Evolutionary conservation across 2,329 filamentous ascomycete genomes (phyloP).

Genomic region (Sporothrix dimorphospora): DNA sequence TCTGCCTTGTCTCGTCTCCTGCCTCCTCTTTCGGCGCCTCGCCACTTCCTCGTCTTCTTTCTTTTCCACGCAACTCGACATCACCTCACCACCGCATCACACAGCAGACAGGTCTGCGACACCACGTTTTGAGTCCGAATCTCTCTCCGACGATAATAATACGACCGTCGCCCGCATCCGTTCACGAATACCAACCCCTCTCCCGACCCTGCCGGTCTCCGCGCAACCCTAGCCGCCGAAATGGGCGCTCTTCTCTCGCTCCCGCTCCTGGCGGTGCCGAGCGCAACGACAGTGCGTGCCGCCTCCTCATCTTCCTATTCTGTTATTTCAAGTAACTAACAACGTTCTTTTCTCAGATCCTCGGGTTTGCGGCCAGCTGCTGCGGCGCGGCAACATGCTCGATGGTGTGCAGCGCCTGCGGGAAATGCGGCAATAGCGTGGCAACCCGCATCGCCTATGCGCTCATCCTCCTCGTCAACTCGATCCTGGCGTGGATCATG

Average conservation of each 20-base stretch:
- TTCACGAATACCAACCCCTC: neutral
- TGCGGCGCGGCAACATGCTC: slow-evolving; percentile 97
- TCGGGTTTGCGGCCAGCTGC: slow-evolving; percentile 70
- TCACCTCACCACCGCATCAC: neutral
- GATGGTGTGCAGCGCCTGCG: slow-evolving; percentile 91
- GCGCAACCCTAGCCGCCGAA: slow-evolving; percentile 30
- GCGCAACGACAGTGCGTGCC: slow-evolving; percentile 75
- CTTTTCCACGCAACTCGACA: neutral
- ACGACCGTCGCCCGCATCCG: neutral
- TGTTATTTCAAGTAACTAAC: neutral
- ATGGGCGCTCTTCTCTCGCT: slow-evolving; percentile 95
- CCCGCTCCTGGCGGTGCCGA: slow-evolving; percentile 85
- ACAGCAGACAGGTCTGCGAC: neutral
- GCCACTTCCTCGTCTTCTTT: neutral
- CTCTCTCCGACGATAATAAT: neutral
- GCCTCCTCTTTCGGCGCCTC: slow-evolving; percentile 10
- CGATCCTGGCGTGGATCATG: slow-evolving; percentile 97
- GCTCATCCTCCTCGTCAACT: slow-evolving; percentile 92
- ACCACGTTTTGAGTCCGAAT: neutral
- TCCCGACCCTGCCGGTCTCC: neutral
- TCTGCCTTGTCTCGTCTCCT: slow-evolving; percentile 11
- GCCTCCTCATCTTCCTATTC: neutral
- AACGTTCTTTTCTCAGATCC: slow-evolving; percentile 9
- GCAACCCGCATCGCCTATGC: slow-evolving; percentile 96
- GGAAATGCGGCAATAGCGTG: slow-evolving; percentile 96